Evolutionary conservation across 257 asterid species (phyloP).

Genomic region (Rauvolfia tetraphylla): DNA sequence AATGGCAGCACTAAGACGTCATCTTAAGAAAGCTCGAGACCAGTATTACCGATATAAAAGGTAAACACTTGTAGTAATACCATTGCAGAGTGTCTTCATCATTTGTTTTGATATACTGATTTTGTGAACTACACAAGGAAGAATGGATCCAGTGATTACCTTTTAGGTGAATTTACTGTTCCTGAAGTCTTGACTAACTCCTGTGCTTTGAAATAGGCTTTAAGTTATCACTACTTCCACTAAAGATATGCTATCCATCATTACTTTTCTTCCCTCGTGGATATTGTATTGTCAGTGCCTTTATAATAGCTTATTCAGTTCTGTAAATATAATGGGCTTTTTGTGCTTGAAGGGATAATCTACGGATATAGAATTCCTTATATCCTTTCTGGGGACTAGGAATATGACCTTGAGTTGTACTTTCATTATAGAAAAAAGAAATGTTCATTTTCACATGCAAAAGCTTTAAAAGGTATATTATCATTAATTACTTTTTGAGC

Average conservation of each 20-base stretch:
- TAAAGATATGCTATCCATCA: background rate
- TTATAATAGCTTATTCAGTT: background rate
- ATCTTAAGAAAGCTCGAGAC: conserved; percentile 60
- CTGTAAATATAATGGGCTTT: background rate
- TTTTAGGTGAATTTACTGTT: background rate
- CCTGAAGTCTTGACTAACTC: background rate
- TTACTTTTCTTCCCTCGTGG: background rate
- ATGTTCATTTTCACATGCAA: background rate
- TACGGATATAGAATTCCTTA: background rate
- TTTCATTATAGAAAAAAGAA: background rate
- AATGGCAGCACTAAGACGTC: conserved; percentile 78
- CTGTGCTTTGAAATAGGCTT: background rate
- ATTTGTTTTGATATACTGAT: background rate
- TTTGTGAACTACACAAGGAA: too few relatives aligned
- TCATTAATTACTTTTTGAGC: background rate
- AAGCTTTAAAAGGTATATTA: background rate
- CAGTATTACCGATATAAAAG: conserved; percentile 63
- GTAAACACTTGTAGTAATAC: conserved; percentile 26
- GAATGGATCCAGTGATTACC: background rate
- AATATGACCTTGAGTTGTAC: background rate
- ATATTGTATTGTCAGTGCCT: background rate
- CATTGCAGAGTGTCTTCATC: background rate
- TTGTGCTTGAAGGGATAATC: background rate
- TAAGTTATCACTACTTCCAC: background rate
- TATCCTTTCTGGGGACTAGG: background rate